Evolutionary conservation across 208 protist species (phyloP), one percentile per base, ranked within the genome.

Genomic region (Crithidia brevicula): DNA sequence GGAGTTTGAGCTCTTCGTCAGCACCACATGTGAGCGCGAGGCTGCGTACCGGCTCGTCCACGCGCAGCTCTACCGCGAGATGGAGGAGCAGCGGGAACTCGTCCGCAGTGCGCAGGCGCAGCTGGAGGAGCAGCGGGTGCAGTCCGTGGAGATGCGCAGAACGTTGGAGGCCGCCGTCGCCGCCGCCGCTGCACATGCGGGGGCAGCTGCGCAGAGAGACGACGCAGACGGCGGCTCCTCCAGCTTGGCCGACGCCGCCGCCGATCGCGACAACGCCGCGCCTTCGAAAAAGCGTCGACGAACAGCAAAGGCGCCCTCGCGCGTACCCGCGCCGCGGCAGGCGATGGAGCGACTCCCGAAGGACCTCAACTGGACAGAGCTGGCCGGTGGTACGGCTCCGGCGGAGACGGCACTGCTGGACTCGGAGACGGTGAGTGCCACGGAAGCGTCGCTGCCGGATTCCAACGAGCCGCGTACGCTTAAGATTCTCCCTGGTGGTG

Each of bases 1-100:
- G 15, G 70, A 84, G 40, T 91, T 94, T 59, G 83, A 91, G 63
- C 61, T 74, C 5, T 94, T 94, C 62, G 83, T 90, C 22, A 79
- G 70, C 18, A 72, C 77, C 43, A 72, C 77, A 11, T 81, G 76
- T 54, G 85, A 94, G 81, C 80, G 89, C 9, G 85, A 94, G 70
- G 83, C 78, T 31, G 84, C 58, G 8, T 94, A 88, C 61, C 81
- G 83, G 65, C 52, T 80, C 31, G 82, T 92, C 6, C 85, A 89
- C 69, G 33, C 52, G 18, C 51, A 64, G n/a, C 36, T 84, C 2
- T 68, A 75, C 46, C 77, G 64, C 15, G 83, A 94, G 56, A 30
- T 89, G 47, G 77, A 74, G 60, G 81, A 82, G 69, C 63, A 78
- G n/a, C 45, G 71, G 49, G 64, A 40, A 15, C 53, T 72, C 3